Conservation (phyloP, 73 alveolate species). For the Blepharisma stoltei region DNA sequence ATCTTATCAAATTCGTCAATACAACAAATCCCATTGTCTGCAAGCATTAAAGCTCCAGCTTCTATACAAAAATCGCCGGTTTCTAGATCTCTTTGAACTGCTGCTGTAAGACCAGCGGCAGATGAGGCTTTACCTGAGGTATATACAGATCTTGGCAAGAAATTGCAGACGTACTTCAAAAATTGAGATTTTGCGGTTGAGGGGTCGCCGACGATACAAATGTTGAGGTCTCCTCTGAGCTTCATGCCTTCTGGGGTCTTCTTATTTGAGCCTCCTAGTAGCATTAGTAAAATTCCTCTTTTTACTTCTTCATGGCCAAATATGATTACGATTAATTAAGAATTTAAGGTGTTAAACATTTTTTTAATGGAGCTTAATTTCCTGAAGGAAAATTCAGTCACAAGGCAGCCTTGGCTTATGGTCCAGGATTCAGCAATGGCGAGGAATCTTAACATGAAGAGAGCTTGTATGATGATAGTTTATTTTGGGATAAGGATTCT, state of each 20-base stretch:
- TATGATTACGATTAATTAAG: too few relatives aligned
- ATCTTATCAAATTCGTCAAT: constrained; percentile 99
- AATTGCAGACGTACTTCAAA: constrained; percentile 88
- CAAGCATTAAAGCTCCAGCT: constrained; percentile 99
- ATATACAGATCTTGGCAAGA: constrained; percentile 91
- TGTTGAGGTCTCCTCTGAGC: constrained; percentile 98
- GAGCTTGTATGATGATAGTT: too few relatives aligned
- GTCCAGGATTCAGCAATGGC: too few relatives aligned
- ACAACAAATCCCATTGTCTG: constrained; percentile 99
- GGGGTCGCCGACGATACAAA: constrained; percentile 99
- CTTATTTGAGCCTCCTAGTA: constrained; percentile 96
- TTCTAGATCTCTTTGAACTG: constrained; percentile 91
- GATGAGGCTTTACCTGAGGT: constrained; percentile 99
- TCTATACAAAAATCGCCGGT: constrained; percentile 98
- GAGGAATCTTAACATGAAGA: too few relatives aligned
- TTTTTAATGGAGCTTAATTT: too few relatives aligned
- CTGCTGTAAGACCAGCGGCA: constrained; percentile 98
- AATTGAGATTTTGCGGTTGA: constrained; percentile 98
- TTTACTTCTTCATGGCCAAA: constrained; percentile 97
- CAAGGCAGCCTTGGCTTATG: too few relatives aligned
- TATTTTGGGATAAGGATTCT: too few relatives aligned
- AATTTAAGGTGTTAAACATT: too few relatives aligned
- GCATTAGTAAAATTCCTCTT: constrained; percentile 96
- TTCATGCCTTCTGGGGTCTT: constrained; percentile 94
- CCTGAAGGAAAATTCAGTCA: too few relatives aligned